A percentile compares a stretch with the other conserved stretches of the same genome.
Evolutionary conservation across 352 stramenopile genomes (phyloP).

Genomic region (Phytophthora parvispora): DNA sequence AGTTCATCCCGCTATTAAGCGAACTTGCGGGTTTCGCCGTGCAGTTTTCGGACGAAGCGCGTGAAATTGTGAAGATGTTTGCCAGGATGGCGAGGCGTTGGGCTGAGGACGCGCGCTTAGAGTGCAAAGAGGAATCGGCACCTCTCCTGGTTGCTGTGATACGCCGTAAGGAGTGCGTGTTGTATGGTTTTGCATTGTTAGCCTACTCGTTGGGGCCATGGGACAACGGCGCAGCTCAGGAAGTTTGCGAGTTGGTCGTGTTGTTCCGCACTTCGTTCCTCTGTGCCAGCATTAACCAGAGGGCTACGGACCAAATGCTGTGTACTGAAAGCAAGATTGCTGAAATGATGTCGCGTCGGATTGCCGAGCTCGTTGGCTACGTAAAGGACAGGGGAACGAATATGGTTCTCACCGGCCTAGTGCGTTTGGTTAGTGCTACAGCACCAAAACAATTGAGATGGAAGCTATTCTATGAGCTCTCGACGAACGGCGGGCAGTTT

Average conservation of each 20-base stretch:
- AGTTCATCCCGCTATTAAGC: slow-evolving; percentile 45
- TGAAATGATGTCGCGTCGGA: slow-evolving; percentile 45
- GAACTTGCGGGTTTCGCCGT: slow-evolving; percentile 37
- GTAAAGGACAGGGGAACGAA: slow-evolving; percentile 4
- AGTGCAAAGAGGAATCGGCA: neutral
- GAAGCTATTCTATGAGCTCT: slow-evolving; percentile 19
- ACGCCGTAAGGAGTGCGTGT: slow-evolving; percentile 48
- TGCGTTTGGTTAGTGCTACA: slow-evolving; percentile 38
- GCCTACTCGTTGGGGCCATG: slow-evolving; percentile 30
- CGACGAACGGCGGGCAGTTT: neutral
- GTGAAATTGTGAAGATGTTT: slow-evolving; percentile 27
- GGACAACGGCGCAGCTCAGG: slow-evolving; percentile 16
- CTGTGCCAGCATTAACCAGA: slow-evolving; percentile 30
- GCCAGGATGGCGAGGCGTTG: slow-evolving; percentile 34
- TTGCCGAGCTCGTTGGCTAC: slow-evolving; percentile 23
- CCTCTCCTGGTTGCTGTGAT: slow-evolving; percentile 11
- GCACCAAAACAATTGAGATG: slow-evolving; percentile 33
- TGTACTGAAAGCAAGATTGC: slow-evolving; percentile 31
- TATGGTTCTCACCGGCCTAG: slow-evolving; percentile 21
- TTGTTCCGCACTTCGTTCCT: slow-evolving; percentile 49
- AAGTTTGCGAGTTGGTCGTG: slow-evolving; percentile 58
- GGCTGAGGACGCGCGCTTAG: slow-evolving; percentile 25
- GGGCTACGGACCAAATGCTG: slow-evolving; percentile 27
- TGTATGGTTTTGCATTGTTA: slow-evolving; percentile 57
- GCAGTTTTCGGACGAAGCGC: slow-evolving; percentile 37